Conservation (phyloP, 345 rosid genomes). For the Syzygium aromaticum region DNA sequence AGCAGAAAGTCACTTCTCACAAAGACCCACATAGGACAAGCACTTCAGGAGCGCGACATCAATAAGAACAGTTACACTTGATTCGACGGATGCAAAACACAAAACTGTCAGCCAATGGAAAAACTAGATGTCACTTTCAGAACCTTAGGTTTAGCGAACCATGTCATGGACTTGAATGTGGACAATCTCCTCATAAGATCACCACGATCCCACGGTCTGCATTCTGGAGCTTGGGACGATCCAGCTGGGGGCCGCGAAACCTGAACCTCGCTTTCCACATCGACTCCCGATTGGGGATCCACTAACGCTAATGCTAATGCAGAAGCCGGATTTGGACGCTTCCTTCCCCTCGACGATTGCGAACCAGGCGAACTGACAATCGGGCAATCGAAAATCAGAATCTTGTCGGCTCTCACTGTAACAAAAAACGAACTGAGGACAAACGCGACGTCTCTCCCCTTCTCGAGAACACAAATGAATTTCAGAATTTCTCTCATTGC, state of each 20-base stretch:
- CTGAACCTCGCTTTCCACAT: conserved; percentile 13
- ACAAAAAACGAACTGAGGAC: not conserved
- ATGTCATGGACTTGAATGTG: conserved; percentile 93
- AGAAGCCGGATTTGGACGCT: conserved; percentile 43
- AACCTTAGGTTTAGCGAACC: conserved; percentile 95
- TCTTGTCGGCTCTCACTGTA: not conserved
- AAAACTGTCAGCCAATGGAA: no score
- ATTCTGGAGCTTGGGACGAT: conserved; percentile 36
- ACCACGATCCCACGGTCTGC: conserved; percentile 90
- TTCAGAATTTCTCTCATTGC: not conserved
- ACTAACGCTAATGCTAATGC: conserved; percentile 41
- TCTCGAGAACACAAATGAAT: not conserved
- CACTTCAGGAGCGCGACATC: not conserved
- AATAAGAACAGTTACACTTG: not conserved
- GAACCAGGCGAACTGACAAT: conserved; percentile 25
- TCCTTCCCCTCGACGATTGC: conserved; percentile 41
- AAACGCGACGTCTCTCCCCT: not conserved
- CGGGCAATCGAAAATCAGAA: not conserved
- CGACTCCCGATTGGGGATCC: conserved; percentile 24
- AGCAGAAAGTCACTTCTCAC: not conserved
- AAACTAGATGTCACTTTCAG: not conserved
- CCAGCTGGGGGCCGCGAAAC: conserved; percentile 15
- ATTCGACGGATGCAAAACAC: not conserved
- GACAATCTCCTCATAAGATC: conserved; percentile 83
- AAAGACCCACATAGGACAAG: not conserved